Evolutionary conservation across 1,284 basidiomycete species (phyloP).

Genomic region (Leccinum griseonigrum): DNA sequence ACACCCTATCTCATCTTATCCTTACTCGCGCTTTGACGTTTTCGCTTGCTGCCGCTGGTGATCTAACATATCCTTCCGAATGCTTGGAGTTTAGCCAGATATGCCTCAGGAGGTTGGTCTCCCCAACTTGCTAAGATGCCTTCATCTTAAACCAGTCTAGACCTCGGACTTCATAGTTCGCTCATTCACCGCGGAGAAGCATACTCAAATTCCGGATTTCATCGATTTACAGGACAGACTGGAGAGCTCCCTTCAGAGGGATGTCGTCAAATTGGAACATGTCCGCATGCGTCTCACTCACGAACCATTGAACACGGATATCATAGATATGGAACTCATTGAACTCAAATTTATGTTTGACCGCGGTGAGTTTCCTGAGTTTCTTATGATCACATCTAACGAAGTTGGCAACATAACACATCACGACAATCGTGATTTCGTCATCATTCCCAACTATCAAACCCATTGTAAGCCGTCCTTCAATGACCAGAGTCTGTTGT

Average conservation of each 20-base stretch:
- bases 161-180: conserved; percentile 76
- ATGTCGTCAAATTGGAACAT: conserved; percentile 76
- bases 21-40: conserved; percentile 79
- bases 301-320: conserved; percentile 62
- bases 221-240: conserved; percentile 73
- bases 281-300: conserved; percentile 79
- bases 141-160: conserved; percentile 37
- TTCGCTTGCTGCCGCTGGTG: conserved; percentile 68
- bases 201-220: conserved; percentile 84
- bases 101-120: conserved; percentile 64
- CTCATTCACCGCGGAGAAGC: conserved; percentile 75
- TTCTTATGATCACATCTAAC: conserved; percentile 12
- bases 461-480: conserved; percentile 50
- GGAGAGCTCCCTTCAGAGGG: conserved; percentile 78
- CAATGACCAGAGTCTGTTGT: conserved; percentile 64
- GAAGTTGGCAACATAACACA: conserved; percentile 45
- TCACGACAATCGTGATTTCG: conserved; percentile 80
- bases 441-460: conserved; percentile 77
- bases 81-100: conserved; percentile 77
- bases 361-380: conserved; percentile 49
- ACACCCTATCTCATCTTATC: conserved; percentile 80
- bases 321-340: conserved; percentile 77
- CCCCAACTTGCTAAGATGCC: conserved; percentile 1
- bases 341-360: conserved; percentile 83
- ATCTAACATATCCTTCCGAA: conserved; percentile 67